Base-by-base conservation (phyloP, 306 rosid genomes). In the Cucumis hystrix region DNA sequence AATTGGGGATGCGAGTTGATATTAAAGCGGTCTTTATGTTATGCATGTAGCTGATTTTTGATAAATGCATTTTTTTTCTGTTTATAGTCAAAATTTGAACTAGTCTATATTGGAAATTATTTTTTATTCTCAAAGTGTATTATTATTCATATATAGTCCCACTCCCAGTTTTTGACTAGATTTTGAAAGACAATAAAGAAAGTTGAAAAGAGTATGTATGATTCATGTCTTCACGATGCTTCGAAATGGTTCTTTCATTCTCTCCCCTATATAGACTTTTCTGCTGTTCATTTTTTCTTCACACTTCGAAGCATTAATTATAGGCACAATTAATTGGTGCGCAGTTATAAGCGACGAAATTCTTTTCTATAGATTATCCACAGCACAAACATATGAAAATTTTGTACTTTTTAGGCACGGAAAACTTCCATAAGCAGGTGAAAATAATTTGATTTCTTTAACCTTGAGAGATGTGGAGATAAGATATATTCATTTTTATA, bases 1-100 rank as follows among this genome's bases (percentile, higher is more conserved):
- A 57, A 61, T 54, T 28, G 67, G 82, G 74, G 72, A 63, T 67
- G 85, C 73, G 75, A 71, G 78, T 56, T 82, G 75, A 82, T 82
- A 17, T 87, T 87, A 83, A 83, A 80, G 82, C 87, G 86, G 74
- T 81, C 81, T 77, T 83, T 81, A 89, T 85, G 80, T 77, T 80
- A 83, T 79, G 80, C 78, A 79, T 88, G 80, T 79, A 79, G 86
- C 81, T 83, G 81, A 49, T 14, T 84, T 84, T 91, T 83, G 81
- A 62, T 49, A 79, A 82, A 84, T 81, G 74, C 79, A 28, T 23
- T 72, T 72, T 72, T 72, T 73, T 65, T 23, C 43, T 11, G 54
- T 71, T 78, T 79, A 75, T 57, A 45, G 47, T 61, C 20, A 11
- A 8, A 54, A 35, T 30, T 69, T 49, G 47, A 73, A 54, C 81